Percentiles rank a stretch among this genome's conserved stretches.
Evolutionary conservation across 1,284 basidiomycete genomes (phyloP).

Genomic region (Cryptococcus hybrid): DNA sequence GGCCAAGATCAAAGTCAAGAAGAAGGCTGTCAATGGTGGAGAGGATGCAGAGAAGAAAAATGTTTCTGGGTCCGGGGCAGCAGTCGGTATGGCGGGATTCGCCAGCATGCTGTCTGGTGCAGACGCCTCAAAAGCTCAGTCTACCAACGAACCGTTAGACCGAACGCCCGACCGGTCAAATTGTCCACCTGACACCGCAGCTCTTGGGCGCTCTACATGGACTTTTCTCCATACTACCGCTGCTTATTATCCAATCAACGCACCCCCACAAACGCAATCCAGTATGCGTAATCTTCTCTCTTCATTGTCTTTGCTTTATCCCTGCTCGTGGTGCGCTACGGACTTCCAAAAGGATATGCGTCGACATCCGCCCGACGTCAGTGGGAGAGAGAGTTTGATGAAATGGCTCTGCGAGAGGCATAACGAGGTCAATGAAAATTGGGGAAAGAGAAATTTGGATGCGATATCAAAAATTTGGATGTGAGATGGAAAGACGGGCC

Average conservation of each 20-base stretch:
- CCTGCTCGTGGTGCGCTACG: conserved; percentile 77
- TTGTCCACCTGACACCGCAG: conserved; percentile 84
- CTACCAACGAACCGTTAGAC: conserved; percentile 5
- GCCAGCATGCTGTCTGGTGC: conserved; percentile 23
- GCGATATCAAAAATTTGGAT: conserved; percentile 63
- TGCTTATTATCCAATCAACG: conserved; percentile 83
- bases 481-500: conserved; percentile 91
- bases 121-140: conserved; percentile 1
- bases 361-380: conserved; percentile 69
- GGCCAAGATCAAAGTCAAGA: conserved; percentile 55
- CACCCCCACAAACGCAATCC: conserved; percentile 66
- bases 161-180: conserved; percentile 54
- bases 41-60: conserved; percentile 7
- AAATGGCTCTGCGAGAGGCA: conserved; percentile 87
- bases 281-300: conserved; percentile 77
- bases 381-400: conserved; percentile 64
- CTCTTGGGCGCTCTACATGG: conserved; percentile 88
- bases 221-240: conserved; percentile 92
- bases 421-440: conserved; percentile 83
- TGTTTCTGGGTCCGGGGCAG: neutral
- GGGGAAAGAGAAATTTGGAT: conserved; percentile 79
- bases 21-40: conserved; percentile 17
- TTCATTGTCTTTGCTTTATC: conserved; percentile 77
- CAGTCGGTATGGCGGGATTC: conserved; percentile 20
- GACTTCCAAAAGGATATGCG: conserved; percentile 69